Percentiles rank a stretch among this genome's conserved stretches.
phyloP scores from a whole-genome alignment of 768 basidiomycete species.

The Harrya chromipes region DNA sequence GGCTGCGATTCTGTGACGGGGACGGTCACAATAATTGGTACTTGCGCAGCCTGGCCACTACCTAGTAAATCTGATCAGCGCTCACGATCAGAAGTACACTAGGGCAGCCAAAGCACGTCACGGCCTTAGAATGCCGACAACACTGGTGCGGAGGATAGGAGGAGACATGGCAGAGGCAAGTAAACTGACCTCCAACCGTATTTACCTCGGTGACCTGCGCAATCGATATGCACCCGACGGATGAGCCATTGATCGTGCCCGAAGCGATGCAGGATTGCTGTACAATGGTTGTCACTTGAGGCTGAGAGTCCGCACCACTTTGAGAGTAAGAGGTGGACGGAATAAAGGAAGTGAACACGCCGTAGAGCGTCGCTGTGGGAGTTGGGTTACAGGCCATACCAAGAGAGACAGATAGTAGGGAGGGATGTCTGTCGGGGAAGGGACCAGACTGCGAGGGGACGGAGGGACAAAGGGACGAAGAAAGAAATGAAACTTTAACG shows the following conservation, averaged over 20 bases:
- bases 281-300: conserved; percentile 33
- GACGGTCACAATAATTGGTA: conserved; percentile 40
- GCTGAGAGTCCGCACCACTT: conserved; percentile 31
- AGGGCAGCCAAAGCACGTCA: conserved; percentile 20
- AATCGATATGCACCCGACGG: conserved; percentile 29
- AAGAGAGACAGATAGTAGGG: background rate
- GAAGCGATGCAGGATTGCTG: conserved; percentile 34
- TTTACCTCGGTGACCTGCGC: conserved; percentile 27
- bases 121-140: conserved; percentile 10
- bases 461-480: background rate
- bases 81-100: background rate
- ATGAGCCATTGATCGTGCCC: conserved; percentile 20
- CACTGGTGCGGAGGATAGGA: background rate
- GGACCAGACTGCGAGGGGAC: background rate
- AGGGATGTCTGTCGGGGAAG: background rate
- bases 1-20: conserved; percentile 29
- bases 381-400: conserved; percentile 39
- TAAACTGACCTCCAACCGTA: conserved; percentile 35
- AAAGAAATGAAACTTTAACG: conserved; percentile 5
- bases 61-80: conserved; percentile 23
- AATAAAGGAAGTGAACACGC: conserved; percentile 34
- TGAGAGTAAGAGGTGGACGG: conserved; percentile 37
- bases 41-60: conserved; percentile 32
- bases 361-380: conserved; percentile 44
- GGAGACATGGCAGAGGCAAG: background rate